Evolutionary conservation across 768 basidiomycete genomes (phyloP), one percentile per base, ranked within the genome.

Genomic region (Agrocybe praecox): DNA sequence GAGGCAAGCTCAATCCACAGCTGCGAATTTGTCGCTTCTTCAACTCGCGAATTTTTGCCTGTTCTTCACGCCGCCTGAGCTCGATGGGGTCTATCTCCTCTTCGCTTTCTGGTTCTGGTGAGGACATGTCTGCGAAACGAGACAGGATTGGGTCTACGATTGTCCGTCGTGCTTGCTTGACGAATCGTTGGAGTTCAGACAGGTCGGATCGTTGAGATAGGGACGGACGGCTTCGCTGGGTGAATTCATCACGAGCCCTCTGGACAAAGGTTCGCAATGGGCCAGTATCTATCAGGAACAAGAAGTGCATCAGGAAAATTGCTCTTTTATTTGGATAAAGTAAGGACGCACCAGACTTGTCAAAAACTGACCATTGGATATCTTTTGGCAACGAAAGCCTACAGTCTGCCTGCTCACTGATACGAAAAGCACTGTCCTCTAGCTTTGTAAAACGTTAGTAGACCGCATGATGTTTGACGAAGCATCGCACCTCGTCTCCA

Each of bases 331-430:
- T 18, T 7, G 10, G 24, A 24, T 40, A 34, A 43, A 49, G 26
- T 34, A 33, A 22, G 53, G 34, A 67, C 75, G 49, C 65, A 90
- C 89, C 88, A 62, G 75, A 74, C 6, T 76, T 74, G 10, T 78
- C 74, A 65, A 85, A 90, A 1, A 80, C 63, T 11, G 77, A 68
- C 90, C 90, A 92, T 60, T 90, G 76, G 46, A 91, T 74, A 29
- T 76, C 76, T 55, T 77, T 67, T 3, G 84, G 82, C 6, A 83
- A 64, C 1, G 46, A 62, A 2, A 82, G 72, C 21, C 74, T 71
- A 32, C 78, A 77, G 52, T 81, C 80, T 0, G 70, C 66, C 49
- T 80, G 71, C 33, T 78, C 75, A 57, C 80, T 81, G 45, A 88
- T 61, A 47, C 74, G 64, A 65, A 80, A 73, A 58, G 76, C 65